phyloP scores from a whole-genome alignment of 73 alveolate species.

The Halteria grandinella region DNA sequence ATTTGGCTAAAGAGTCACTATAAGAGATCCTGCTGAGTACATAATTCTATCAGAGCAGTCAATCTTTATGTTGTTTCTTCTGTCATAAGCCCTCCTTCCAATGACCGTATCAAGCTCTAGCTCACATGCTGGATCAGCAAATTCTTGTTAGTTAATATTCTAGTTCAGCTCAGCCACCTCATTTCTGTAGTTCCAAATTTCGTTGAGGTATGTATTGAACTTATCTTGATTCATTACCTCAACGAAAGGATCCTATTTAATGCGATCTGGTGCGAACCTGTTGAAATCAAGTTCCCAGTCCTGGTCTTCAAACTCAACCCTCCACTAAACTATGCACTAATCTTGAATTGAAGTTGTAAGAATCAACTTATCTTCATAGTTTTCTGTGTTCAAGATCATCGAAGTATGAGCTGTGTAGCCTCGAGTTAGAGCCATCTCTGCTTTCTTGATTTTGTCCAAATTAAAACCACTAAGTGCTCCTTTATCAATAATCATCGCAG shows the following conservation, averaged over 20 bases:
- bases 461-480: conserved; percentile 29
- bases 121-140: conserved; percentile 62
- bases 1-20: conserved; percentile 66
- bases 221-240: conserved; percentile 73
- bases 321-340: conserved; percentile 64
- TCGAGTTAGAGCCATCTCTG: conserved; percentile 67
- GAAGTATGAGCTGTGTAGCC: conserved; percentile 68
- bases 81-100: conserved; percentile 96
- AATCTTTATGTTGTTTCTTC: conserved; percentile 91
- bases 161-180: conserved; percentile 77
- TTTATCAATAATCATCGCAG: conserved; percentile 62
- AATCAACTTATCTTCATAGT: conserved; percentile 49
- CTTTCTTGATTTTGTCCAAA: conserved; percentile 30
- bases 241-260: conserved; percentile 75
- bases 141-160: conserved; percentile 72
- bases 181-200: conserved; percentile 70
- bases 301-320: conserved; percentile 79
- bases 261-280: conserved; percentile 54
- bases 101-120: conserved; percentile 65
- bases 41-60: conserved; percentile 92
- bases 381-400: conserved; percentile 56
- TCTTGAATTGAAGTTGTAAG: conserved; percentile 49
- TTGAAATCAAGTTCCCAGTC: conserved; percentile 79
- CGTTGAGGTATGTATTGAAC: conserved; percentile 64
- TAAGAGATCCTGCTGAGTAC: conserved; percentile 89